A percentile compares a stretch with the other conserved stretches of the same genome.
phyloP scores from a whole-genome alignment of 805 yeast species.

The Metschnikowia gelsemii region DNA sequence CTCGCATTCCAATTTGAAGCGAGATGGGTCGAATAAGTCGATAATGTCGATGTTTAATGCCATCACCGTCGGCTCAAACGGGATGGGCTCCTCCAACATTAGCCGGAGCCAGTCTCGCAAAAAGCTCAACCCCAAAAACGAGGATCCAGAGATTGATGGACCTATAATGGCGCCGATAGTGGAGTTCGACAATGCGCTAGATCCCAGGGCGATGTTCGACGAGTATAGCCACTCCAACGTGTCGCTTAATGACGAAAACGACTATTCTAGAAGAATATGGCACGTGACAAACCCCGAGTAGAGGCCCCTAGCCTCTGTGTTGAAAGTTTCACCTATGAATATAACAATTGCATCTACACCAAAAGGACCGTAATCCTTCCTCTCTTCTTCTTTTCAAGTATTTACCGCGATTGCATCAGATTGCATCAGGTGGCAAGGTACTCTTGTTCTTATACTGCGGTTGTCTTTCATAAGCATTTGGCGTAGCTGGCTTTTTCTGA shows the following conservation, averaged over 20 bases:
- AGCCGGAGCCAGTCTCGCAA: slow-evolving; percentile 33
- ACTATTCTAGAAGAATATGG: slow-evolving; percentile 21
- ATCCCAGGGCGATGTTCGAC: slow-evolving; percentile 18
- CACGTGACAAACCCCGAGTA: slow-evolving; percentile 22
- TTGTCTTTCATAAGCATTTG: slow-evolving; percentile 87
- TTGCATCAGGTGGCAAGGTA: slow-evolving; percentile 15
- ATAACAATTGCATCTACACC: slow-evolving; percentile 5
- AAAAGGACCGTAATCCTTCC: no score
- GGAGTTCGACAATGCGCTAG: slow-evolving; percentile 22
- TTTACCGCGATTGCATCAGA: not conserved
- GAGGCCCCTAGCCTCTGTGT: not conserved
- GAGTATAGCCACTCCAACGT: slow-evolving; percentile 18
- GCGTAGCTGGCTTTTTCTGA: slow-evolving; percentile 31
- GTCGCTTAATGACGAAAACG: slow-evolving; percentile 21
- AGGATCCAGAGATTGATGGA: slow-evolving; percentile 14
- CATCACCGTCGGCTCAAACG: slow-evolving; percentile 13
- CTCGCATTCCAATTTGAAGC: slow-evolving; percentile 23
- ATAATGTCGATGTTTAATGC: slow-evolving; percentile 28
- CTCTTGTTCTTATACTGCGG: slow-evolving; percentile 46
- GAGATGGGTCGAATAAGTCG: slow-evolving; percentile 38
- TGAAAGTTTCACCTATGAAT: not conserved
- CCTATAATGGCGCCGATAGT: slow-evolving; percentile 36
- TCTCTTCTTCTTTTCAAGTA: no score
- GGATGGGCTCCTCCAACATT: slow-evolving; percentile 20
- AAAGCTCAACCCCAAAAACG: slow-evolving; percentile 25